A percentile compares a stretch with the other conserved stretches of the same genome.
Conservation (phyloP, 176 grass and related monocot species). For the Otatea glauca region DNA sequence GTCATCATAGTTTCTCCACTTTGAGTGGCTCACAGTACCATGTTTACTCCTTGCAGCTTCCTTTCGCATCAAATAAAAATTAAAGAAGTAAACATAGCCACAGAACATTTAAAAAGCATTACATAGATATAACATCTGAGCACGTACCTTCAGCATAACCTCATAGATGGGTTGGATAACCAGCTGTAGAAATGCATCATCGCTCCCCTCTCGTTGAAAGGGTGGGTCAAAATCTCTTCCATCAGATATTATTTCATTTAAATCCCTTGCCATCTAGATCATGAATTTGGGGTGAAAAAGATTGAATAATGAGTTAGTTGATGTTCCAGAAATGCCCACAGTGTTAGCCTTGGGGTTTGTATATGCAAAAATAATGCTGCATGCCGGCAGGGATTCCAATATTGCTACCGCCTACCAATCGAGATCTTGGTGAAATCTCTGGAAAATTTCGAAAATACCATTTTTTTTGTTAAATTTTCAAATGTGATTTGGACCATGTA, state of each 20-base stretch:
- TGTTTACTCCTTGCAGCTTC: conserved; percentile 70
- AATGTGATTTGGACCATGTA: no score
- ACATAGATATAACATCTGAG: no score
- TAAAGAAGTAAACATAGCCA: not conserved
- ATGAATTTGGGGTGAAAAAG: no score
- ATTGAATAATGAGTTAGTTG: no score
- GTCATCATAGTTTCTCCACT: conserved; percentile 99
- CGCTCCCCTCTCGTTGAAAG: conserved; percentile 50
- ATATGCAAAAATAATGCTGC: no score
- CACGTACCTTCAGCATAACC: conserved; percentile 76
- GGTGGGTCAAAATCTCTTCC: conserved; percentile 40
- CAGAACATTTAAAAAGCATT: not conserved
- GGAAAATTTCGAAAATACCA: no score
- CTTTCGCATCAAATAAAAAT: conserved; percentile 63
- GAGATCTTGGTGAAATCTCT: no score
- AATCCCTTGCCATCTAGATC: conserved; percentile 23
- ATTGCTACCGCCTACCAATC: no score
- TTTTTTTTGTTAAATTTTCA: no score
- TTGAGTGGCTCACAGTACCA: conserved; percentile 84
- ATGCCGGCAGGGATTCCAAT: no score
- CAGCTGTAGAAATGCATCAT: conserved; percentile 61
- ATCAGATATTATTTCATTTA: conserved; percentile 58
- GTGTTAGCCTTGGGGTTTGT: no score
- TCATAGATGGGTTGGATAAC: conserved; percentile 81
- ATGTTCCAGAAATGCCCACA: no score